phyloP scores from a whole-genome alignment of 371 early-diverging fungal genomes.

The Mortierella sp. region DNA sequence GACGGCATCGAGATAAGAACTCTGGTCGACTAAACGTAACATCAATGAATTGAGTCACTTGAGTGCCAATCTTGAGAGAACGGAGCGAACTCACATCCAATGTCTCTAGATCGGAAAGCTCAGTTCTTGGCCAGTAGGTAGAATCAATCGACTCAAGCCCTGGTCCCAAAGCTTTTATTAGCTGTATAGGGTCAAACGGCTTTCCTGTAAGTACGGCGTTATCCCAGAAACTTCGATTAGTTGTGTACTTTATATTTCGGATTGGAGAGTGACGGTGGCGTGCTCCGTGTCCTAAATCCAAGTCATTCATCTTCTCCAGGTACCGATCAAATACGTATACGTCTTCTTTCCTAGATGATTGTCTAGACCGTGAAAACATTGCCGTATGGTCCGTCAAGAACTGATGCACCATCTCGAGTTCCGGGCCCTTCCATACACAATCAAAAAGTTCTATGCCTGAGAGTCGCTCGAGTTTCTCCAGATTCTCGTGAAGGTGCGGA shows the following conservation, averaged over 20 bases:
- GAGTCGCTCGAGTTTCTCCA: conserved; percentile 18
- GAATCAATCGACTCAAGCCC: conserved; percentile 35
- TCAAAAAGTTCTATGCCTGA: conserved; percentile 26
- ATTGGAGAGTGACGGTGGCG: conserved; percentile 16
- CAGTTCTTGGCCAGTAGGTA: conserved; percentile 22
- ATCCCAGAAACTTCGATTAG: conserved; percentile 26
- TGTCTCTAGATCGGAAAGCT: conserved; percentile 12
- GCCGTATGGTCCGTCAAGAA: conserved; percentile 27
- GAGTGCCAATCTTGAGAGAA: conserved; percentile 13
- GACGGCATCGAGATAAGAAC: conserved; percentile 38
- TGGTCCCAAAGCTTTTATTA: conserved; percentile 34
- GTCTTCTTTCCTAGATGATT: background rate
- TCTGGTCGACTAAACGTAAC: conserved; percentile 37
- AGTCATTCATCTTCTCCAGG: background rate
- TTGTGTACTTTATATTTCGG: conserved; percentile 25
- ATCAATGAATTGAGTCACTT: conserved; percentile 9
- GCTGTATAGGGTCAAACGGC: conserved; percentile 23
- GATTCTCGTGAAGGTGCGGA: conserved; percentile 15
- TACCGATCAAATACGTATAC: background rate
- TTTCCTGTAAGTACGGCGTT: conserved; percentile 4
- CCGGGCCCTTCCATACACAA: conserved; percentile 19
- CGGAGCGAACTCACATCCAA: conserved; percentile 26
- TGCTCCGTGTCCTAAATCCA: background rate
- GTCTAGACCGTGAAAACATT: conserved; percentile 11
- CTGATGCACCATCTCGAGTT: conserved; percentile 22